These are phyloP conservation scores for Verruconis gallopava DNA, from an alignment of 2,329 filamentous ascomycete species.

Conservation along the genomic window DNA sequence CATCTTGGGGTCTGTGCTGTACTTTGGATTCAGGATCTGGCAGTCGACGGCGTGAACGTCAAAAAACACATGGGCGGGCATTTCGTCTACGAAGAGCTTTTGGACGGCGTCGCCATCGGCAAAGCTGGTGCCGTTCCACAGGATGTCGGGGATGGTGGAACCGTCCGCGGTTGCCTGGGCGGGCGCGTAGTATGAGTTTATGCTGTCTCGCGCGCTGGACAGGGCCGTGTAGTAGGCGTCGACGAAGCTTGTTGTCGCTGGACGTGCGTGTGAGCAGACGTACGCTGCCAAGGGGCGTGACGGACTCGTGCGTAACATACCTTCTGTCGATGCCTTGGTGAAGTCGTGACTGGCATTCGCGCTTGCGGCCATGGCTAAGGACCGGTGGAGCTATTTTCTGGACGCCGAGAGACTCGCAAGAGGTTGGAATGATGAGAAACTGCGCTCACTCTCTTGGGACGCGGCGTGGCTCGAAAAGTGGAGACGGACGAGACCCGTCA, in stretches of 20 bases:
- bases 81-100: conserved; percentile 53
- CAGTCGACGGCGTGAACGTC: conserved; percentile 66
- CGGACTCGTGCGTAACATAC: no score
- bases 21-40: conserved; percentile 62
- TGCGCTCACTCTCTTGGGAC: no score
- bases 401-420: no score
- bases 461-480: no score
- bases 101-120: conserved; percentile 52
- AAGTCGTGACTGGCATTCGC: background rate
- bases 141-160: conserved; percentile 49
- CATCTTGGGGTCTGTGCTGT: conserved; percentile 34
- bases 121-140: conserved; percentile 63
- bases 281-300: no score
- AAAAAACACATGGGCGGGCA: conserved; percentile 47
- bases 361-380: background rate
- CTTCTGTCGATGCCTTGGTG: background rate
- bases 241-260: conserved; percentile 60
- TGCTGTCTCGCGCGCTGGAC: conserved; percentile 42
- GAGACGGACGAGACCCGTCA: no score
- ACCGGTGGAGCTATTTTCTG: no score
- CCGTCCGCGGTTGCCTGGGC: conserved; percentile 40
- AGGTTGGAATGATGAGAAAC: no score
- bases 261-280: no score
- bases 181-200: conserved; percentile 60
- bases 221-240: conserved; percentile 66